phyloP scores from a whole-genome alignment of 495 filamentous ascomycete genomes.

The Penicillium crystallinum region DNA sequence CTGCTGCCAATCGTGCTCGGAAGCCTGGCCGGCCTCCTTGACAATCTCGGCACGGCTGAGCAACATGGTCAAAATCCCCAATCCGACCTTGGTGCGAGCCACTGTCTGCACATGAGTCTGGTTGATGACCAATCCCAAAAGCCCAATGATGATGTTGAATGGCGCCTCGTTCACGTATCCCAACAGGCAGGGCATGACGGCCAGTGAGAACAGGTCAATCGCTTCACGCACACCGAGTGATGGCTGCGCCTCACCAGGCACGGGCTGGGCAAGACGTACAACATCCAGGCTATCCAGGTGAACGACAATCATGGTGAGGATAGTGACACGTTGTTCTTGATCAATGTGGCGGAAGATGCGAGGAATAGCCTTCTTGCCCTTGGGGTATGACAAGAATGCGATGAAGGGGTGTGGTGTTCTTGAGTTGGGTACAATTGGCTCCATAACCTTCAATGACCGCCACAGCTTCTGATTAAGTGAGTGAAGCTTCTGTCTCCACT shows the following conservation, averaged over 20 bases:
- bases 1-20: constrained; percentile 69
- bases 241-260: constrained; percentile 61
- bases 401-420: constrained; percentile 88
- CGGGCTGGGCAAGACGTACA: constrained; percentile 68
- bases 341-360: constrained; percentile 92
- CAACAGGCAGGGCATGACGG: constrained; percentile 86
- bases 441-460: constrained; percentile 80
- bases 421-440: constrained; percentile 72
- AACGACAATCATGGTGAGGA: constrained; percentile 92
- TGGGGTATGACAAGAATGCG: constrained; percentile 85
- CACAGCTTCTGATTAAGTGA: constrained; percentile 76
- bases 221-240: constrained; percentile 74
- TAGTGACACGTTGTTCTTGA: constrained; percentile 85
- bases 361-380: constrained; percentile 93
- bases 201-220: constrained; percentile 79
- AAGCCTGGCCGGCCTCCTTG: constrained; percentile 66
- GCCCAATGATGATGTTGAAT: constrained; percentile 80
- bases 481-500: constrained; percentile 68
- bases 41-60: constrained; percentile 89
- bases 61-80: constrained; percentile 90
- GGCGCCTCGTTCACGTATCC: constrained; percentile 85
- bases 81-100: constrained; percentile 76
- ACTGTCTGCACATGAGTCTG: constrained; percentile 74
- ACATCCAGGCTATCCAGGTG: constrained; percentile 90
- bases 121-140: constrained; percentile 77